Percentiles rank a stretch among this genome's conserved stretches.
Conservation (phyloP, 371 early-diverging fungal species). For the Circinella umbellata region DNA sequence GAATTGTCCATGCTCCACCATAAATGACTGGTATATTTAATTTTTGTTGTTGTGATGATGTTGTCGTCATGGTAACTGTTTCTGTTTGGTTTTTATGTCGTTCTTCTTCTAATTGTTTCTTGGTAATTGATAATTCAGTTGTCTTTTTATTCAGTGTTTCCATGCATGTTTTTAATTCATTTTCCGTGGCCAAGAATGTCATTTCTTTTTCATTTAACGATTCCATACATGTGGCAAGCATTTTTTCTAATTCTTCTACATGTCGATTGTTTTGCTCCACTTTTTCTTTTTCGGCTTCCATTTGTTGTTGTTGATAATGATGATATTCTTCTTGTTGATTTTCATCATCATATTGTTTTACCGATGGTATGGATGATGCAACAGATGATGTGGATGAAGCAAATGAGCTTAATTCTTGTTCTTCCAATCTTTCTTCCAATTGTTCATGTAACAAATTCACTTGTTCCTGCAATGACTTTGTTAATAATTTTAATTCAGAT, state of each 20-base stretch:
- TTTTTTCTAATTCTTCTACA: neutral
- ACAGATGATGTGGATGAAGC: too few species aligned
- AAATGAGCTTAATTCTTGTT: too few species aligned
- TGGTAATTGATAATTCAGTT: neutral
- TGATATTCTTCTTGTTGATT: neutral
- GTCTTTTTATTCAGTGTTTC: neutral
- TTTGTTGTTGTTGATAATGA: neutral
- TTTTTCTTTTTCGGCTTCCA: neutral
- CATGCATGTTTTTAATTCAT: neutral
- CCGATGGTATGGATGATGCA: too few species aligned
- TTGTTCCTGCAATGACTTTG: constrained; percentile 1
- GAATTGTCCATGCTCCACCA: neutral
- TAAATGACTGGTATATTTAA: neutral
- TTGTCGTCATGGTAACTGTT: neutral
- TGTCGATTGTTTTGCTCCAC: neutral
- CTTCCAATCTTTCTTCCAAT: neutral
- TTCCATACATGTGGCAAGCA: neutral
- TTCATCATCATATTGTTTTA: neutral
- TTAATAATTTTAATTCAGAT: neutral
- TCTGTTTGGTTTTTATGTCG: neutral
- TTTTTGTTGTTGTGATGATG: neutral
- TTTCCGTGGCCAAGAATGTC: neutral
- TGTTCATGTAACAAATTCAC: neutral
- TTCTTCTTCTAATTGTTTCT: constrained; percentile 1
- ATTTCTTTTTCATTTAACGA: neutral